Evolutionary conservation across 2,329 filamentous ascomycete genomes (phyloP), one percentile per base, ranked within the genome.

Genomic region (Fusarium pseudonygamai): DNA sequence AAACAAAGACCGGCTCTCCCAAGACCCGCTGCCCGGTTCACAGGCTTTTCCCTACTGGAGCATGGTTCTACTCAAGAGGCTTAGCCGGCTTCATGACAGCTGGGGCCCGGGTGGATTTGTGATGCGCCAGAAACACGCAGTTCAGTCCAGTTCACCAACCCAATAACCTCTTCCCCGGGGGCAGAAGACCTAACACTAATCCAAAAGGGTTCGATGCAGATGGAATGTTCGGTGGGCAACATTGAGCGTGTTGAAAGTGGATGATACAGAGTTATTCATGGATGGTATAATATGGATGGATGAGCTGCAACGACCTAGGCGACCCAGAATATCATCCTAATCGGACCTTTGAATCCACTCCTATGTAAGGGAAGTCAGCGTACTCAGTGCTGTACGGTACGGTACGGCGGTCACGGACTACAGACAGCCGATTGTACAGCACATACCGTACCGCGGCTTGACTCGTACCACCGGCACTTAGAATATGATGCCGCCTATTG

Each of bases 21-120:
- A 66, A 63, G 75, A 62, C 60, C 64, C 46, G 75, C 61, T 45
- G 66, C 32, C 64, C 46, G 69, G 65, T 57, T 71, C 58, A 52
- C 28, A 49, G 60, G 34, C 65, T 37, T 64, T 64, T 64, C 32
- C 72, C 62, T 52, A 47, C 74, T 70, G 56, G 40, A 72, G 67
- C 61, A 67, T 74, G 63, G 72, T 47, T 63, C 43, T 55, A 47
- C 66, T 55, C 61, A 64, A 71, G 60, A 60, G 67, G 60, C 70
- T 68, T 69, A 56, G 74, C 64, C 60, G 60, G 72, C 55, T 73
- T 72, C 67, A 69, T 77, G 75, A 68, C 74, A 77, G 67, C 69
- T 74, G 70, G 75, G 50, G 64, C 66, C 60, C 36, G 50, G 73
- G 75, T 72, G 73, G 71, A 59, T 76, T 58, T 62, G 64, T 69